Percentiles rank a stretch among this genome's conserved stretches.
These are phyloP conservation scores for Rhinocladiella mackenziei DNA, from an alignment of 2,329 filamentous ascomycete species.

Conservation along the genomic window DNA sequence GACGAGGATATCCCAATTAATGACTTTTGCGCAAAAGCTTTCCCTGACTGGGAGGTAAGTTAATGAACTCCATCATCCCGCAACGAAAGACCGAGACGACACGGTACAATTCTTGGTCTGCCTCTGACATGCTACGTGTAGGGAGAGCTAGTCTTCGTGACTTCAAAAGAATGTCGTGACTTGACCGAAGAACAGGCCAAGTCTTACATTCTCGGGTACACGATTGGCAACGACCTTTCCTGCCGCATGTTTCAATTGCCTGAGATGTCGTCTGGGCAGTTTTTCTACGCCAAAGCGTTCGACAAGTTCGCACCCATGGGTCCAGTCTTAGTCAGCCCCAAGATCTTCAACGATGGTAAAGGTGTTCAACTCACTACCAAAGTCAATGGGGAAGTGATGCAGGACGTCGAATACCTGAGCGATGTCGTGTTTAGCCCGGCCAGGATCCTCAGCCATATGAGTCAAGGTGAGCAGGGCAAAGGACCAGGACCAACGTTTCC, in stretches of 20 bases:
- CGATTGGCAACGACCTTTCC: slow-evolving; percentile 38
- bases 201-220: slow-evolving; percentile 39
- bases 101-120: too few relatives aligned
- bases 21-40: too few relatives aligned
- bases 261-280: slow-evolving; percentile 34
- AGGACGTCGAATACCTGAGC: too few relatives aligned
- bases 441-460: too few relatives aligned
- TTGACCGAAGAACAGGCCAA: slow-evolving; percentile 25
- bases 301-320: slow-evolving; percentile 44
- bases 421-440: too few relatives aligned
- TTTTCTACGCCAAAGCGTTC: slow-evolving; percentile 39
- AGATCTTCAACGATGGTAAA: slow-evolving; percentile 36
- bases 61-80: too few relatives aligned
- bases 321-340: slow-evolving; percentile 35
- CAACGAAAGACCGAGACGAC: too few relatives aligned
- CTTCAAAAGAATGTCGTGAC: slow-evolving; percentile 8
- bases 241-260: slow-evolving; percentile 37
- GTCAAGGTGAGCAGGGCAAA: too few relatives aligned
- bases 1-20: too few relatives aligned
- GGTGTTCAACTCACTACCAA: slow-evolving; percentile 35
- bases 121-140: not conserved
- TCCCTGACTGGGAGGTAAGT: too few relatives aligned
- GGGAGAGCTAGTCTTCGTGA: slow-evolving; percentile 15
- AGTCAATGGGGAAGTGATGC: slow-evolving; percentile 45
- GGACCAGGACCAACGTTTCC: too few relatives aligned